Conservation (phyloP, 257 asterid genomes). For the Ilex aquifolium region DNA sequence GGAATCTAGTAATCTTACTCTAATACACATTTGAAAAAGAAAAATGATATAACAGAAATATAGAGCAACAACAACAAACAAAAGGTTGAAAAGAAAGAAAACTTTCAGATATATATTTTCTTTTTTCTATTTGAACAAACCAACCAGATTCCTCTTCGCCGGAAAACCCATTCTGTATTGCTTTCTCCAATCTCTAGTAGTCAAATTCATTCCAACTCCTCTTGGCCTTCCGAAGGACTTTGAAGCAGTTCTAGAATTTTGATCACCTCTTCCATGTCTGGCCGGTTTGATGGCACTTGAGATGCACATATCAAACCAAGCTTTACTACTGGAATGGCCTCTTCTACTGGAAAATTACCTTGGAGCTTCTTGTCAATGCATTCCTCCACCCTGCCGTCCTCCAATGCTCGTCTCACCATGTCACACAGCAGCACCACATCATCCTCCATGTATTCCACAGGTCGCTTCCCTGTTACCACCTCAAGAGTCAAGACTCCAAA, state of each 20-base stretch:
- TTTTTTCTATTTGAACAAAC: slow-evolving; percentile 12
- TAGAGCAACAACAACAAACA: slow-evolving; percentile 18
- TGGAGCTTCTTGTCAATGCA: slow-evolving; percentile 50
- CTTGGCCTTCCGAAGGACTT: slow-evolving; percentile 45
- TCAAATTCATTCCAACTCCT: slow-evolving; percentile 36
- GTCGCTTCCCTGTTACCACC: slow-evolving; percentile 66
- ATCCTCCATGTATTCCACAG: slow-evolving; percentile 82
- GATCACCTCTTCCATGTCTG: slow-evolving; percentile 82
- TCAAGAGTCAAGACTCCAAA: slow-evolving; percentile 68
- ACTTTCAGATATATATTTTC: slow-evolving; percentile 14
- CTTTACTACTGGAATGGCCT: slow-evolving; percentile 68
- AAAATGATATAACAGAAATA: neutral
- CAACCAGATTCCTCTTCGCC: slow-evolving; percentile 44
- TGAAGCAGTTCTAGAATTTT: slow-evolving; percentile 62
- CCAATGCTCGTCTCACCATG: slow-evolving; percentile 68
- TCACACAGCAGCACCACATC: slow-evolving; percentile 77
- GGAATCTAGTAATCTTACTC: slow-evolving; percentile 30
- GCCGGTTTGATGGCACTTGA: slow-evolving; percentile 80
- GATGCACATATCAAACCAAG: slow-evolving; percentile 80
- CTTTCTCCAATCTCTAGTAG: neutral
- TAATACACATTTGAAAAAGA: no score
- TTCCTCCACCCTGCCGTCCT: slow-evolving; percentile 63
- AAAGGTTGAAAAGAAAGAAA: slow-evolving; percentile 7
- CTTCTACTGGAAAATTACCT: slow-evolving; percentile 52
- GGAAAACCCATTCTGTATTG: slow-evolving; percentile 11